A percentile compares a stretch with the other conserved stretches of the same genome.
Conservation (phyloP, 2,329 filamentous ascomycete genomes). For the Xylariales sp. region DNA sequence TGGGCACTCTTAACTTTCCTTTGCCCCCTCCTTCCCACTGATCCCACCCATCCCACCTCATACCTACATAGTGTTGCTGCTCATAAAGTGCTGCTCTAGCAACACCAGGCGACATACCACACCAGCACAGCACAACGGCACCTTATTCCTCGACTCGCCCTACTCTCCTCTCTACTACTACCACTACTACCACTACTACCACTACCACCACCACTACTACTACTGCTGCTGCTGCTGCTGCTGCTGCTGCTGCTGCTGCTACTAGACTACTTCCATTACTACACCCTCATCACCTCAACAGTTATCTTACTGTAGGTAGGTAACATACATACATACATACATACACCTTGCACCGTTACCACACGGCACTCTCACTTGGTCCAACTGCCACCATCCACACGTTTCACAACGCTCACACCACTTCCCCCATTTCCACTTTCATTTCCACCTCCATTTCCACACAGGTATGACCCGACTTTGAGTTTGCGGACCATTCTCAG, state of each 20-base stretch:
- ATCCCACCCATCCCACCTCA: neutral
- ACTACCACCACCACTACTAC: slow-evolving; percentile 7
- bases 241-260: neutral
- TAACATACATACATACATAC: neutral
- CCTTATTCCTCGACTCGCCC: slow-evolving; percentile 25
- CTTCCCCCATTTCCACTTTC: neutral
- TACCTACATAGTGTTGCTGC: too few species aligned
- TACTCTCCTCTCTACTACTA: slow-evolving; percentile 16
- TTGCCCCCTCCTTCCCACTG: slow-evolving; percentile 31
- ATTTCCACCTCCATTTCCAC: neutral
- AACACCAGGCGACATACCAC: slow-evolving; percentile 29
- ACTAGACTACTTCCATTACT: neutral
- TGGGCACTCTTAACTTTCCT: neutral
- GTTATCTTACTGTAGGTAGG: too few species aligned
- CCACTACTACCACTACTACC: slow-evolving; percentile 13
- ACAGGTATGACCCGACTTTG: slow-evolving; percentile 9
- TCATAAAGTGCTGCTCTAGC: neutral
- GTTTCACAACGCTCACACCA: neutral
- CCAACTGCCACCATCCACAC: neutral
- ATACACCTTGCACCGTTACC: neutral
- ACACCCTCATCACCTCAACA: neutral
- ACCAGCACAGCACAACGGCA: slow-evolving; percentile 22
- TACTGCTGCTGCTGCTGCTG: slow-evolving; percentile 3
- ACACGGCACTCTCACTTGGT: neutral
- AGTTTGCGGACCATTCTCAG: neutral